Evolutionary conservation across 2,329 filamentous ascomycete species (phyloP), one percentile per base, ranked within the genome.

Genomic region (Leptographium galeiforme): DNA sequence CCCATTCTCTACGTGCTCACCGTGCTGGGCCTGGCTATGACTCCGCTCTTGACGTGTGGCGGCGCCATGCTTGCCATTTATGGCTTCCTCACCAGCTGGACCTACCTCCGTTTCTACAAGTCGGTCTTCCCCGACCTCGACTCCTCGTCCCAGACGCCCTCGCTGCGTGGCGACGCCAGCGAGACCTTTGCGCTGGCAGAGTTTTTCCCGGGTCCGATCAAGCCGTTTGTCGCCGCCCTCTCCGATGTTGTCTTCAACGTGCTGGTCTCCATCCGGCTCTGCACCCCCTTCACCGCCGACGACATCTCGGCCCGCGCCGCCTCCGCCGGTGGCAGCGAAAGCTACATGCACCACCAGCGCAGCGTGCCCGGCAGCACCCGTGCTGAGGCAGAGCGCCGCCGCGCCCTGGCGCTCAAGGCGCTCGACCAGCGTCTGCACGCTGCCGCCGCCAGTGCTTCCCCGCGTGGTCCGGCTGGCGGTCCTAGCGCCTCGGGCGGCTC

Each of bases 141-240:
- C 61, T 71, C 49, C 60, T 71, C 46, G 10, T 76, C 77, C 11
- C 81, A 85, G 62, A 68, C 77, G 2, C 65, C 75, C 6, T 73
- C 77, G 10, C 79, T 95, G 60, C 86, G 84, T 58, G 93, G 93
- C 57, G 93, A 98, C 67, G 88, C 93, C 39, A 94, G 87, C 67
- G 93, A 98, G 68, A 95, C 90, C 0, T 98, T 98, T 65, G 86
- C 90, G 8, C 95, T 98, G 66, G 85, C 89, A 59, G 89, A 93
- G 62, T 95, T 98, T 74, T 97, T 97, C 71, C 93, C 93, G 0
- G 86, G 85, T 49, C 81, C 84, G 4, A 72, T 87, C 44, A 91
- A 96, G 65, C 86, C 89, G 0, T 73, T 87, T 14, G 77, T 97
- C 44, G 79, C 84, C 16, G 76, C 81, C 11, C 65, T 95, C n/a